These are phyloP conservation scores for Suillus tomentosus DNA, from an alignment of 768 basidiomycete species.

Conservation along the genomic window DNA sequence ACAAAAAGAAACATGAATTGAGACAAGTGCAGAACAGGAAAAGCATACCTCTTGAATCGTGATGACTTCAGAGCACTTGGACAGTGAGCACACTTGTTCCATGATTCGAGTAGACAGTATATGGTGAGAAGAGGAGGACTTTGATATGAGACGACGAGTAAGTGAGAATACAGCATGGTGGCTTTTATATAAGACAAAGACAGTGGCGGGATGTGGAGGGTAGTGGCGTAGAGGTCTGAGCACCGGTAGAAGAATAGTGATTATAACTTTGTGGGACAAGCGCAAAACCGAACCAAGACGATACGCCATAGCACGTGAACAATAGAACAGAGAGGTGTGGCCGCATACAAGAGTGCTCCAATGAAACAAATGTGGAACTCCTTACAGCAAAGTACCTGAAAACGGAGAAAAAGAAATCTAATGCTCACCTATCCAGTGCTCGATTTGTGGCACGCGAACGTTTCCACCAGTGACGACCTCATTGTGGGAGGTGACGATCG, in stretches of 20 bases:
- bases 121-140: not conserved
- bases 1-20: not conserved
- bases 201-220: not conserved
- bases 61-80: not conserved
- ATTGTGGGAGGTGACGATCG: not conserved
- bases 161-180: not conserved
- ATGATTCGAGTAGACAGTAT: not conserved
- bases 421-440: not conserved
- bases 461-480: no score
- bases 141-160: not conserved
- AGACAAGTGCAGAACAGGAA: not conserved
- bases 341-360: not conserved
- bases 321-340: not conserved
- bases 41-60: not conserved
- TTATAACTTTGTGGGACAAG: not conserved
- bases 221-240: not conserved
- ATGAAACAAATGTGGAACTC: not conserved
- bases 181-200: not conserved
- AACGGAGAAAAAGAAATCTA: not conserved
- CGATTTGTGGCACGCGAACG: not conserved
- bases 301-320: not conserved
- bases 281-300: not conserved
- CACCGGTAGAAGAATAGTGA: not conserved
- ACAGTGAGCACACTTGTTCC: not conserved
- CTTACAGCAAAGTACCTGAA: not conserved